A percentile compares a stretch with the other conserved stretches of the same genome.
These are phyloP conservation scores for Pythium sukuiense DNA, from an alignment of 352 stramenopile genomes.

Conservation along the genomic window DNA sequence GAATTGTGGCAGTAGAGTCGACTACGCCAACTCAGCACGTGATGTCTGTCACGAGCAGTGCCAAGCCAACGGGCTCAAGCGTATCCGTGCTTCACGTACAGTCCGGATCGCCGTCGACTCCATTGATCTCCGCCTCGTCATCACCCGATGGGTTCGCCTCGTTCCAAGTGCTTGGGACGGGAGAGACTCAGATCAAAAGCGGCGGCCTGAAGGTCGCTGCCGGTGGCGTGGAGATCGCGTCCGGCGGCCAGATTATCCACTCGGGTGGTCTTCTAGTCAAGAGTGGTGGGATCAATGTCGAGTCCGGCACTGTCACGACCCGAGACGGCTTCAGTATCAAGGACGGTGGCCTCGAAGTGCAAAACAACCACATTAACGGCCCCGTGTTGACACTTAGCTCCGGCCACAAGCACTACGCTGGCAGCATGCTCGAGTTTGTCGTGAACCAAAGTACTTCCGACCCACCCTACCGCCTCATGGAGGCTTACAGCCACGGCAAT, in stretches of 20 bases:
- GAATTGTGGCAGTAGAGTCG: conserved; percentile 34
- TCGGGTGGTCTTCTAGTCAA: conserved; percentile 58
- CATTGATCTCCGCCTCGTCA: conserved; percentile 21
- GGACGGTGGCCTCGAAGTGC: conserved; percentile 56
- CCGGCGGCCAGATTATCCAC: conserved; percentile 58
- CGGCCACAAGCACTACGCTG: conserved; percentile 50
- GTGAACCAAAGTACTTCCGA: conserved; percentile 31
- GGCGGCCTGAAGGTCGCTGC: conserved; percentile 52
- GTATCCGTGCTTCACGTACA: conserved; percentile 30
- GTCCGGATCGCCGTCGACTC: conserved; percentile 5
- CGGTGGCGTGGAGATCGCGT: conserved; percentile 53
- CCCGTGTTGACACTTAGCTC: conserved; percentile 45
- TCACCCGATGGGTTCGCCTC: conserved; percentile 27
- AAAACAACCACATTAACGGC: conserved; percentile 45
- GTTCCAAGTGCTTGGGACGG: conserved; percentile 60
- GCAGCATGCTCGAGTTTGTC: conserved; percentile 50
- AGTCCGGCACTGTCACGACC: conserved; percentile 49
- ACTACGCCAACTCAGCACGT: background rate
- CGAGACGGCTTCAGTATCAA: conserved; percentile 57
- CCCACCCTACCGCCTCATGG: conserved; percentile 51
- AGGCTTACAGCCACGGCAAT: conserved; percentile 23
- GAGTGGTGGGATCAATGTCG: conserved; percentile 55
- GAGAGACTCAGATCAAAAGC: conserved; percentile 49
- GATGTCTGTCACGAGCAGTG: background rate
- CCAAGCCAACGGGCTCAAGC: background rate